Evolutionary conservation across 2,329 filamentous ascomycete species (phyloP), one percentile per base, ranked within the genome.

Genomic region (Rutstroemia sp.): DNA sequence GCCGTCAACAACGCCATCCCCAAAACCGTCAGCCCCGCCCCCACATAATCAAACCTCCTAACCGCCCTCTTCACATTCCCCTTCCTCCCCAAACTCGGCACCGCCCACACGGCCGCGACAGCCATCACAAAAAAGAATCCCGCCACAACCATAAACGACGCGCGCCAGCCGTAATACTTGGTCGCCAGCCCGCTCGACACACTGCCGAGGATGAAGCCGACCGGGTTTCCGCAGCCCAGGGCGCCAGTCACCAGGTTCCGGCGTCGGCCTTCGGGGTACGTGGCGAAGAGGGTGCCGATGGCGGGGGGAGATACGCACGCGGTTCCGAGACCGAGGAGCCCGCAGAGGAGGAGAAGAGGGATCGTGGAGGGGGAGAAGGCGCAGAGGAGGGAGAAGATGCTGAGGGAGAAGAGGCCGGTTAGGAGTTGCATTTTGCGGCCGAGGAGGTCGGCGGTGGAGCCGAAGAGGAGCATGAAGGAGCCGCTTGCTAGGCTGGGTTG

Each of bases 401-500:
- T 76, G 66, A 85, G 86, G 19, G 80, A 74, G 16, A 75, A 76
- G 72, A 87, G 77, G 47, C 82, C 83, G 9, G 71, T 69, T 18
- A 86, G 75, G 64, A 87, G 83, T 66, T 87, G 75, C 0, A 71
- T 62, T 62, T 82, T 83, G 37, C 83, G 77, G n/a, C 83, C 85
- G 49, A 87, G 81, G 46, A 86, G 72, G 65, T 88, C 85, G 2
- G 84, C 82, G 6, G 86, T 71, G 62, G 80, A 81, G 41, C 83
- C 85, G 58, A 88, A 85, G 62, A 83, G 79, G 8, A 88, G 75
- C 60, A 88, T 76, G 62, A 88, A 82, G 0, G 84, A 77, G 6
- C 84, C 84, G 38, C 80, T 80, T 1, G 79, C 80, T 16, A 88
- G 74, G 14, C 78, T 80, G 56, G n/a, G 54, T 25, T 4, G 12